phyloP scores from a whole-genome alignment of 1,284 basidiomycete species.

The Caloboletus firmus region DNA sequence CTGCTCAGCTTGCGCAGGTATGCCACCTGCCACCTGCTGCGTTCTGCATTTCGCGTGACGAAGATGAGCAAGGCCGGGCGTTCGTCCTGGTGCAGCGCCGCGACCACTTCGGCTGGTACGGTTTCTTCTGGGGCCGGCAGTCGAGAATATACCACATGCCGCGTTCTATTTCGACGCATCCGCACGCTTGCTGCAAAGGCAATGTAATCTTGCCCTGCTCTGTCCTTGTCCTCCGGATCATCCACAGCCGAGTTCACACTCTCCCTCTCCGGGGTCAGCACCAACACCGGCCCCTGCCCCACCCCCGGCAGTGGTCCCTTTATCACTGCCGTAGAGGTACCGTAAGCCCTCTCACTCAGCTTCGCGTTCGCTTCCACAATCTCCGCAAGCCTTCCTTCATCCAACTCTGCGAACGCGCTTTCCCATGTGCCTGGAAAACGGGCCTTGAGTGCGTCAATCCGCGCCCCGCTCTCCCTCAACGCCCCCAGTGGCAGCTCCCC shows the following conservation, averaged over 20 bases:
- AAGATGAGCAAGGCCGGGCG: slow-evolving; percentile 44
- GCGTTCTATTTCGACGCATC: slow-evolving; percentile 32
- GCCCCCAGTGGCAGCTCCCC: slow-evolving; percentile 43
- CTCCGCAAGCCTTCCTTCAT: slow-evolving; percentile 33
- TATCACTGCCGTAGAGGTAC: slow-evolving; percentile 46
- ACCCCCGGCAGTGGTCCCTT: slow-evolving; percentile 45
- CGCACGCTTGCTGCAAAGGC: slow-evolving; percentile 46
- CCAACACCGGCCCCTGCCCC: slow-evolving; percentile 34
- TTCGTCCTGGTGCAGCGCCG: slow-evolving; percentile 1
- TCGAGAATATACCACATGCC: slow-evolving; percentile 50
- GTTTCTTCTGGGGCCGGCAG: slow-evolving; percentile 17
- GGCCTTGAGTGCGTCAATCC: slow-evolving; percentile 52
- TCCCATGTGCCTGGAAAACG: slow-evolving; percentile 51
- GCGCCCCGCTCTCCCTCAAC: slow-evolving; percentile 43
- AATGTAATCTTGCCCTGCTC: slow-evolving; percentile 54
- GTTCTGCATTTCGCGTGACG: slow-evolving; percentile 57
- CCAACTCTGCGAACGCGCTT: slow-evolving; percentile 35
- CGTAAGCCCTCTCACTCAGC: slow-evolving; percentile 52
- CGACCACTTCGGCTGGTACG: slow-evolving; percentile 8
- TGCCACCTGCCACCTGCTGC: slow-evolving; percentile 53
- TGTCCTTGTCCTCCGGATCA: slow-evolving; percentile 56
- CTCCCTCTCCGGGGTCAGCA: slow-evolving; percentile 58
- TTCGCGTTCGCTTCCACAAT: slow-evolving; percentile 41
- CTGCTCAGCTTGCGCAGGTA: slow-evolving; percentile 39
- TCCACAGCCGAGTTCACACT: slow-evolving; percentile 63